Evolutionary conservation across 176 grass and related monocot genomes (phyloP).

Genomic region (Raddia distichophylla): DNA sequence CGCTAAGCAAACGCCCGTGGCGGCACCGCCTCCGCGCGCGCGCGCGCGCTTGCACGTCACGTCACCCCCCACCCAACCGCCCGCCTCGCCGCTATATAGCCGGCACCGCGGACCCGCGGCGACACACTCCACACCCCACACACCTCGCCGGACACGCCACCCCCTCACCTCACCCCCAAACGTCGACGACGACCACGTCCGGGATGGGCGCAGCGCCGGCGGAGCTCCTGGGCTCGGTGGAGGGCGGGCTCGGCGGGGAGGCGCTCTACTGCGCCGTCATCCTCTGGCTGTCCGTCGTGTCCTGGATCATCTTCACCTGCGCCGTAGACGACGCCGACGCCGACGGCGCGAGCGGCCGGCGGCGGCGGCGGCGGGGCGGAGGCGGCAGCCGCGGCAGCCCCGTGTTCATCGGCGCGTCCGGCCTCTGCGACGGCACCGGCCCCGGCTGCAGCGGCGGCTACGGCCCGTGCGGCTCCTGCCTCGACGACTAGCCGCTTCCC

Average conservation of each 20-base stretch:
- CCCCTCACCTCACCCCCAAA: too few species aligned
- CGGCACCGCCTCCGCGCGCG: conserved; percentile 21
- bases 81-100: conserved; percentile 29
- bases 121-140: neutral
- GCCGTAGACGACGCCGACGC: conserved; percentile 40
- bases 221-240: conserved; percentile 45
- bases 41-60: conserved; percentile 1
- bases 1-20: conserved; percentile 44
- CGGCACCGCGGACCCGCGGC: neutral
- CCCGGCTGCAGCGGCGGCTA: conserved; percentile 47
- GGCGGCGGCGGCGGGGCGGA: conserved; percentile 23
- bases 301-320: conserved; percentile 82
- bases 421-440: conserved; percentile 71
- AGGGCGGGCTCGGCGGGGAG: conserved; percentile 60
- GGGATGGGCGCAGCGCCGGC: conserved; percentile 6
- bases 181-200: neutral
- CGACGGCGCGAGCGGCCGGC: neutral
- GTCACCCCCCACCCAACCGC: neutral
- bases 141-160: neutral
- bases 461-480: conserved; percentile 53
- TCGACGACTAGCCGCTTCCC: conserved; percentile 42
- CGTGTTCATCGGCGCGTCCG: conserved; percentile 49
- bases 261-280: conserved; percentile 81
- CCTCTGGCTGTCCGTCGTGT: conserved; percentile 75
- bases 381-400: conserved; percentile 36